Evolutionary conservation across 2,329 filamentous ascomycete genomes (phyloP), one percentile per base, ranked within the genome.

Genomic region (Dactylonectria estremocensis): DNA sequence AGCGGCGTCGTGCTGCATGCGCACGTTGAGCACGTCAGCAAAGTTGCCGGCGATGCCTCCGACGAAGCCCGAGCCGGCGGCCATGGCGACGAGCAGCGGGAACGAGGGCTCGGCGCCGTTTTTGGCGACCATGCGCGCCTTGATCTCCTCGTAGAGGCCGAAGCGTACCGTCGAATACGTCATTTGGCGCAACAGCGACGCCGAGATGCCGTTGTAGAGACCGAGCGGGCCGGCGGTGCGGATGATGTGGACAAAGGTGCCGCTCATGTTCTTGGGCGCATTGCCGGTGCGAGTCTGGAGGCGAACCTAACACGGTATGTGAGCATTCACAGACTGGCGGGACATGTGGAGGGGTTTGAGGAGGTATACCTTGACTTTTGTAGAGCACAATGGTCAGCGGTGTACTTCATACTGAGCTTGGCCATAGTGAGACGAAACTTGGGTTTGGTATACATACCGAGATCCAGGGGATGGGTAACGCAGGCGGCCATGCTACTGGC

Each of bases 111-210:
- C 82, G 48, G 77, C 73, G 71, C 83, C 81, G 57, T 79, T 72
- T 43, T 89, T 89, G 77, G 92, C 87, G 20, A 67, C 68, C 53
- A 80, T 72, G 58, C 87, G 88, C 24, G 88, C 84, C 83, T 99
- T 99, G 67, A 98, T 87, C 74, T 97, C 91, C 83, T 98, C 96
- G 86, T 99, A 99, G 71, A 98, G 91, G 71, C 95, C 96, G 84
- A 99, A 99, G 55, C 96, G 94, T 43, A 95, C 96, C 57, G 96
- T 99, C 67, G 93, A 96, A 85, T 99, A 99, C 67, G 96, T 98
- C 74, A 95, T 88, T 84, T 98, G 96, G 72, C 96, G 95, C 65
- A 98, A 88, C 55, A 98, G 89, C 64, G 95, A 96, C 73, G 96
- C 96, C 2, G 95, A 97, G 66, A 98, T 90, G 83, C 96, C 96